Evolutionary conservation across 441 rosid species (phyloP), one percentile per base, ranked within the genome.

Genomic region (Populus hybrid): DNA sequence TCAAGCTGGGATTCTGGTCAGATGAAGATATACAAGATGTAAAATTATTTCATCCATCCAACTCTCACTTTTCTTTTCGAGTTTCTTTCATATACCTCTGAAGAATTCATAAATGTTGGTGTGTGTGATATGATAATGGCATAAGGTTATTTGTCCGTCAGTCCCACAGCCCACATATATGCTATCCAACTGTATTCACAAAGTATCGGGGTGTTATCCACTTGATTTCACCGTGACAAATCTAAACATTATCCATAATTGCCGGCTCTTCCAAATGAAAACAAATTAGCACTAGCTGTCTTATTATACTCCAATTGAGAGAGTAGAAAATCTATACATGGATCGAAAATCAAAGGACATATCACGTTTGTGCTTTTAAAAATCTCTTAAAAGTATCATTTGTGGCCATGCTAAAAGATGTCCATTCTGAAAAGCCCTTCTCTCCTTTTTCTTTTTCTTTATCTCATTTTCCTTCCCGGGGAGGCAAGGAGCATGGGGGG

Each of bases 1-100:
- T 94, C 24, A 83, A 82, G 84, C 56, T 79, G 5, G 99, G 99
- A 12, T 73, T 76, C 78, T 56, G 36, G 74, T 87, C 93, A 1
- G 89, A 87, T 65, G 80, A 91, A 78, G 98, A 94, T 77, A 0
- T 82, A 68, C 87, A 86, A 84, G 85, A 88, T 81, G 98, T 94
- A 88, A 86, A 53, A 16, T 53, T 6, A 16, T 33, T 7, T 64
- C 2, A 53, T 53, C 61, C 61, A 53, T 16, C 61, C 61, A 18
- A 18, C n/a, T 53, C 61, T 53, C 61, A 6, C n/a, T 16, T 53
- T 53, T 53, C n/a, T 16, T 53, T 6, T 18, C 2, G 7, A 53
- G n/a, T 53, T 53, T 53, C 7, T 4, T 18, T 16, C 61, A 53
- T 53, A 53, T 53, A 3, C 18, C 31, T 26, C 14, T 65, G 69